A percentile compares a stretch with the other conserved stretches of the same genome.
Conservation (phyloP, 2,329 filamentous ascomycete species). For the Aspergillus sp. region DNA sequence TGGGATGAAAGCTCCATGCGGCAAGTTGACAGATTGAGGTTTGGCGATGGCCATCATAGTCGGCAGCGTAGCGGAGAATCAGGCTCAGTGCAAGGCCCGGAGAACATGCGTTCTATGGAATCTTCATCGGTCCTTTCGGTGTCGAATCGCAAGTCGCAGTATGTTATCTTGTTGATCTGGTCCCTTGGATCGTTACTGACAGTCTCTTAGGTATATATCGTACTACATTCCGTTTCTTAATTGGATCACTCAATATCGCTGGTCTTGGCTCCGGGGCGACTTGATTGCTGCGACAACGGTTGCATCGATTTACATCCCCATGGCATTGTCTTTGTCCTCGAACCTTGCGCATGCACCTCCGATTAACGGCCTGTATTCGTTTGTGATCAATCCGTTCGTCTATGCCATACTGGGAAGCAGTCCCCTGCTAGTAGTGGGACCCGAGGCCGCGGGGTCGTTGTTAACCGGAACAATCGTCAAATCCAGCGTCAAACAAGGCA, state of each 20-base stretch:
- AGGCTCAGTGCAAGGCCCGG: conserved; percentile 52
- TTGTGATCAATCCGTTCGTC: conserved; percentile 86
- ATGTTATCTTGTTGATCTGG: conserved; percentile 29
- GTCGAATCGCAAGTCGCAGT: conserved; percentile 72
- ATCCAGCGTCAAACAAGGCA: conserved; percentile 67
- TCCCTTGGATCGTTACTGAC: conserved; percentile 7
- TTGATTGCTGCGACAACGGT: conserved; percentile 87
- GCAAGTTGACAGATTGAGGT: conserved; percentile 32
- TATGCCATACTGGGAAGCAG: conserved; percentile 91
- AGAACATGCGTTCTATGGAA: conserved; percentile 66
- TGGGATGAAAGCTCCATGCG: conserved; percentile 28
- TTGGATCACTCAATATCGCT: conserved; percentile 85
- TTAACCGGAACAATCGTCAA: conserved; percentile 85
- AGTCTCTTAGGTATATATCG: conserved; percentile 66
- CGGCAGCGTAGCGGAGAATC: conserved; percentile 32
- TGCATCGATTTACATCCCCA: conserved; percentile 97
- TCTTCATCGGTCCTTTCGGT: conserved; percentile 70
- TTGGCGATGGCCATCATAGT: conserved; percentile 12
- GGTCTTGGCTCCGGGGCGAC: conserved; percentile 80
- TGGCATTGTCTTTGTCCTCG: conserved; percentile 88
- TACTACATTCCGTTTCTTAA: conserved; percentile 92
- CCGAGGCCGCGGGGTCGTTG: conserved; percentile 89
- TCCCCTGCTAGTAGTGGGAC: conserved; percentile 89
- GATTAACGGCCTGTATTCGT: conserved; percentile 90
- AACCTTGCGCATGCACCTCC: conserved; percentile 91